A percentile compares a stretch with the other conserved stretches of the same genome.
These are phyloP conservation scores for Colletotrichum simmondsii DNA, from an alignment of 2,329 filamentous ascomycete species.

Conservation along the genomic window DNA sequence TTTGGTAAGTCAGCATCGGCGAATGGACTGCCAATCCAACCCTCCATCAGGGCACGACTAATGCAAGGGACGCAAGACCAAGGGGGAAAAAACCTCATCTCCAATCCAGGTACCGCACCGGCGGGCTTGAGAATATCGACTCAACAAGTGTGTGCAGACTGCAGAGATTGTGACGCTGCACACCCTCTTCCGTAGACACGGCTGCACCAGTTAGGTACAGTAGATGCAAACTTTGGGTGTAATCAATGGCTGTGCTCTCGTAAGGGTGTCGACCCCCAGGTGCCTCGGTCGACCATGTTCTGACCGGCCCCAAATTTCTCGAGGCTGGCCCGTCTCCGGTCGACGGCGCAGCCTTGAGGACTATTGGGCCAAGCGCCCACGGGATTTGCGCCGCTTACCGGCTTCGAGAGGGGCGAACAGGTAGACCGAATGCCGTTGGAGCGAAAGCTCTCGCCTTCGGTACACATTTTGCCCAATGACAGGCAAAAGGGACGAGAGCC, in stretches of 20 bases:
- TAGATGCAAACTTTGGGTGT: background rate
- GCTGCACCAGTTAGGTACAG: slow-evolving; percentile 6
- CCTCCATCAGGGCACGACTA: slow-evolving; percentile 28
- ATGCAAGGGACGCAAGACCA: slow-evolving; percentile 31
- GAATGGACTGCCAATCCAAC: slow-evolving; percentile 14
- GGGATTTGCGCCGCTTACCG: background rate
- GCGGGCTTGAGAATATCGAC: background rate
- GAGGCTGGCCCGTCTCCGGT: background rate
- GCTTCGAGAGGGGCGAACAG: background rate
- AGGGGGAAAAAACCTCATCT: slow-evolving; percentile 16
- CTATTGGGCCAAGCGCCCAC: background rate
- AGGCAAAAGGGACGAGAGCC: background rate
- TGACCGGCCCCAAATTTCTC: background rate
- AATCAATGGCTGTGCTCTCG: background rate
- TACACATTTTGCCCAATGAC: no score
- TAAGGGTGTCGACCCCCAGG: slow-evolving; percentile 6
- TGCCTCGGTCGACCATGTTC: background rate
- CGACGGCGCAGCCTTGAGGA: background rate
- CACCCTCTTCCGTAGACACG: slow-evolving; percentile 3
- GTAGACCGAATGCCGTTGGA: background rate
- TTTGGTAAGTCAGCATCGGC: background rate
- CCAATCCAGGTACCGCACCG: background rate
- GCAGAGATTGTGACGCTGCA: slow-evolving; percentile 11
- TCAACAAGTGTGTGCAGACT: slow-evolving; percentile 9
- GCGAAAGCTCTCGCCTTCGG: background rate